Conservation (phyloP, 2,329 filamentous ascomycete genomes). For the Apiospora arundinis region DNA sequence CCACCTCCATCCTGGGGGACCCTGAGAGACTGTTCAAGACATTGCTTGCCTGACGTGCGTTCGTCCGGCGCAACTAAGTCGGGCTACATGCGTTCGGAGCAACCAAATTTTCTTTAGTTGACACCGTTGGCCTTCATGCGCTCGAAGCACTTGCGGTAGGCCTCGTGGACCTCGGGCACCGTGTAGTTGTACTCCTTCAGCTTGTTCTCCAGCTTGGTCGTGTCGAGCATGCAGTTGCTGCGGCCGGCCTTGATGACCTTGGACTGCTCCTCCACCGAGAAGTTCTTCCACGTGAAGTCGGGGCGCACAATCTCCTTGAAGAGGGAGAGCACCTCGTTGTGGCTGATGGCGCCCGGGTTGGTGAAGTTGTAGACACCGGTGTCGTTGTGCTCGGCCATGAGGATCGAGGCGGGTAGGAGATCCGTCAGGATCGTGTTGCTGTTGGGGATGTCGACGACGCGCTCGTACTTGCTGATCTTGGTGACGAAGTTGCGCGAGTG, state of each 20-base stretch:
- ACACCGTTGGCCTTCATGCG: slow-evolving; percentile 64
- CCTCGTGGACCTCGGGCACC: slow-evolving; percentile 67
- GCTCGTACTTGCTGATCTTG: slow-evolving; percentile 70
- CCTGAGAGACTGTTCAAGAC: slow-evolving; percentile 12
- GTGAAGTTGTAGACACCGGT: slow-evolving; percentile 74
- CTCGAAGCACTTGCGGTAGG: slow-evolving; percentile 67
- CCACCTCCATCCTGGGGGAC: not conserved
- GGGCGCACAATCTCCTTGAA: slow-evolving; percentile 70
- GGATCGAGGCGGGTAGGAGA: slow-evolving; percentile 65
- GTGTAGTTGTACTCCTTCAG: slow-evolving; percentile 63
- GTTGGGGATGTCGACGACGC: slow-evolving; percentile 72
- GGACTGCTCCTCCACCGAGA: slow-evolving; percentile 68
- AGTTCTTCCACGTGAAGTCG: slow-evolving; percentile 68
- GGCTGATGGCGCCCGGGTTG: slow-evolving; percentile 73
- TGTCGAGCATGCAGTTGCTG: slow-evolving; percentile 70
- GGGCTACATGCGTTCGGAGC: not conserved
- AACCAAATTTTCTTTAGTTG: slow-evolving; percentile 46
- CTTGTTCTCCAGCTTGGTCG: slow-evolving; percentile 65
- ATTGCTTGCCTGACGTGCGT: not conserved
- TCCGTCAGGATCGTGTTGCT: slow-evolving; percentile 71
- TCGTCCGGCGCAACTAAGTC: no score
- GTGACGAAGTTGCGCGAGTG: slow-evolving; percentile 72
- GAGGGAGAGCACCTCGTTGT: slow-evolving; percentile 69
- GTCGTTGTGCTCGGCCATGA: slow-evolving; percentile 66
- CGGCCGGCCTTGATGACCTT: slow-evolving; percentile 72